Evolutionary conservation across 2,329 filamentous ascomycete species (phyloP), one percentile per base, ranked within the genome.

Genomic region (Dactylellina leptospora): DNA sequence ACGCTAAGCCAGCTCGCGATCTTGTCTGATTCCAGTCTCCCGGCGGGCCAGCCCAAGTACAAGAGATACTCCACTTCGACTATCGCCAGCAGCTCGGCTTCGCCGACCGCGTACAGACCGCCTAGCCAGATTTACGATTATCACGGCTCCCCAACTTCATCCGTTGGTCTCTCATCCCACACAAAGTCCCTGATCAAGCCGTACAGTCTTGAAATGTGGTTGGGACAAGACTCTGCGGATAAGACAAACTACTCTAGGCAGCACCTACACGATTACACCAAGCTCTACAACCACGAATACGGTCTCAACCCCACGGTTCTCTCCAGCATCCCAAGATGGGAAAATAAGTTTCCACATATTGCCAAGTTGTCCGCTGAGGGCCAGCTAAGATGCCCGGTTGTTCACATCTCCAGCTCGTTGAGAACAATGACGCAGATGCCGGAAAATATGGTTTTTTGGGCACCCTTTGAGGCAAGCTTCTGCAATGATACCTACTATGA

Each of bases 241-340:
- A 72, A 64, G 59, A 61, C 58, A 40, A 64, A 59, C 53, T 72
- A 72, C 30, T 64, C 68, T 20, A 72, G 44, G 45, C 59, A 72
- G 22, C 68, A 72, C 28, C 73, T 76, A 25, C 76, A 77, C 59
- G 75, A 75, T 38, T 77, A 76, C 42, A 76, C 75, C 25, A 72
- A 73, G 22, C 70, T 77, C 9, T 75, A 75, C 11, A 71, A 74
- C 18, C 69, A 74, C 44, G 74, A 75, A 51, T 59, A 70, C 33
- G 62, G 63, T 18, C 51, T 72, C 3, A 64, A 71, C 54, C 51
- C 69, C 28, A 61, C 56, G 8, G 73, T 72, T 28, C 42, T 76
- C 18, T 73, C 69, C 1, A 74, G 62, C 58, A 75, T 76, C 11
- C 75, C 73, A 20, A 58, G 74, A 42, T 76, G 76, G 76, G 75